These are phyloP conservation scores for Diaporthe citriasiana DNA, from an alignment of 2,329 filamentous ascomycete species.

Conservation along the genomic window DNA sequence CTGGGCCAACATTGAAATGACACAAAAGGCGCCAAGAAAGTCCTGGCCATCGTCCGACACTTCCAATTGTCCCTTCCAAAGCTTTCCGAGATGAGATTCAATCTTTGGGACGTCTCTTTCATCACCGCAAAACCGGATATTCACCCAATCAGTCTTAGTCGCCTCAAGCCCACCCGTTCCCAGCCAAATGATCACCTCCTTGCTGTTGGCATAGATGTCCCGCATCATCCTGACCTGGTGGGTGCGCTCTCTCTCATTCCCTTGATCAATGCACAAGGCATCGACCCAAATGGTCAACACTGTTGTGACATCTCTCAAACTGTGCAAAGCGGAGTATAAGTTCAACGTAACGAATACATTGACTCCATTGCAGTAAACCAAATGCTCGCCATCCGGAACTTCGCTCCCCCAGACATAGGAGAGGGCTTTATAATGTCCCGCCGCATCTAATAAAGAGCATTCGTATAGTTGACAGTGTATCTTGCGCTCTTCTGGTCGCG, in stretches of 20 bases:
- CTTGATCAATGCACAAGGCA: conserved; percentile 16
- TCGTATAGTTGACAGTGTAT: conserved; percentile 1
- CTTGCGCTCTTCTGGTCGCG: not conserved
- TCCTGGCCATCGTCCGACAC: not conserved
- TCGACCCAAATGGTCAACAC: conserved; percentile 11
- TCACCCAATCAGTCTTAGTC: not conserved
- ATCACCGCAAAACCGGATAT: conserved; percentile 8
- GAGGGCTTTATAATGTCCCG: conserved; percentile 11
- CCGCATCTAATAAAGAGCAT: not conserved
- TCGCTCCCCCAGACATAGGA: conserved; percentile 24
- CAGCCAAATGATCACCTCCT: conserved; percentile 32
- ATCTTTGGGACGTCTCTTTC: conserved; percentile 17
- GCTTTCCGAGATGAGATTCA: not conserved
- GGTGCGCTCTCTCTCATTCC: not conserved
- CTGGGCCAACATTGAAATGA: conserved; percentile 27
- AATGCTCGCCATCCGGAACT: not conserved
- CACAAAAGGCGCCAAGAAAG: conserved; percentile 19
- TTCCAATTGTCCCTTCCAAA: not conserved
- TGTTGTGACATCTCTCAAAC: not conserved
- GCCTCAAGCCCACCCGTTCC: not conserved
- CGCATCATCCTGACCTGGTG: conserved; percentile 29
- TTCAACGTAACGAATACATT: not conserved
- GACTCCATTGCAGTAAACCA: not conserved
- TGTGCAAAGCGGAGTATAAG: conserved; percentile 17
- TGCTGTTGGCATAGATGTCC: conserved; percentile 22